Evolutionary conservation across 2,329 filamentous ascomycete species (phyloP).

Genomic region (Cyphellophora europaea): DNA sequence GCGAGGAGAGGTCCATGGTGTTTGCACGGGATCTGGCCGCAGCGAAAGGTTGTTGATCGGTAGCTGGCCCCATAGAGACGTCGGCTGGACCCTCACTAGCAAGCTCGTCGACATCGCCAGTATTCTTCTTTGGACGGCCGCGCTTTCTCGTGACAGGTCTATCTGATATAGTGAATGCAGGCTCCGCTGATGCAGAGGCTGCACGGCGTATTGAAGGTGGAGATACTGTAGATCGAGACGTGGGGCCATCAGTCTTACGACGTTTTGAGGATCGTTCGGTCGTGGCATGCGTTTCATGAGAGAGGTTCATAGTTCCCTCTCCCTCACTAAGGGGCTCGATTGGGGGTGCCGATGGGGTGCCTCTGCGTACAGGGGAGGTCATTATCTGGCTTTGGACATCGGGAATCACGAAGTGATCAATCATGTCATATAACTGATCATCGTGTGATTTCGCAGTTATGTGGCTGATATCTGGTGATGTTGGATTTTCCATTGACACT

Average conservation of each 20-base stretch:
- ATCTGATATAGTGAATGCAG: conserved; percentile 1
- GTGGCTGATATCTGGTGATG: no score
- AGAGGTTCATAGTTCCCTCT: conserved; percentile 1
- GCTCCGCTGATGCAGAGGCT: not conserved
- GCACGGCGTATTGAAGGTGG: not conserved
- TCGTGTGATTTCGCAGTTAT: no score
- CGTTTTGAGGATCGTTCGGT: not conserved
- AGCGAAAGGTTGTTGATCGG: not conserved
- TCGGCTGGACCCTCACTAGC: conserved; percentile 10
- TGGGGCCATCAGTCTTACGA: not conserved
- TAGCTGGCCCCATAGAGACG: not conserved
- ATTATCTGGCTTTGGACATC: not conserved
- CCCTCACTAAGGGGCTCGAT: conserved; percentile 3
- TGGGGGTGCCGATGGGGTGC: not conserved
- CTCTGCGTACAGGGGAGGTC: not conserved
- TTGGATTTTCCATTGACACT: no score
- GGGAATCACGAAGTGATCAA: not conserved
- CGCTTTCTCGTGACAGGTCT: conserved; percentile 13
- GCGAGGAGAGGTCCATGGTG: conserved; percentile 15
- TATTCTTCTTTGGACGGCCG: conserved; percentile 12
- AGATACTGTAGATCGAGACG: not conserved
- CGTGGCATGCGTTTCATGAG: no score
- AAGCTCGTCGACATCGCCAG: conserved; percentile 3
- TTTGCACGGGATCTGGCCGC: conserved; percentile 7
- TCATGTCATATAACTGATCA: not conserved